These are phyloP conservation scores for Beauveria medogensis DNA, from an alignment of 2,329 filamentous ascomycete genomes.

Conservation along the genomic window DNA sequence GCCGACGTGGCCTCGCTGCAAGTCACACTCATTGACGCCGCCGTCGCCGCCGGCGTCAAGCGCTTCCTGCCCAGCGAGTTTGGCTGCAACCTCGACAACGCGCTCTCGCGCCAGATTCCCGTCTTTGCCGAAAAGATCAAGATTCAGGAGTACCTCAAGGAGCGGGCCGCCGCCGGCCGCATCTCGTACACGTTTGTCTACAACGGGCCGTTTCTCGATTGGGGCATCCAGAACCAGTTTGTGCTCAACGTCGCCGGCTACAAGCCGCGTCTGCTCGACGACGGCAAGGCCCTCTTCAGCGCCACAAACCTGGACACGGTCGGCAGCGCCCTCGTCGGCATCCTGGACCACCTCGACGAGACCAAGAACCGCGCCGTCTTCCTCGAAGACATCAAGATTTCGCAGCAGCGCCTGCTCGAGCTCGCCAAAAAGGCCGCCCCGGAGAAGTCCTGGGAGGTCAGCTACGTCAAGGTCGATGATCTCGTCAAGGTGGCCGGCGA, in stretches of 20 bases:
- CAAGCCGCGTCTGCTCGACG: constrained; percentile 28
- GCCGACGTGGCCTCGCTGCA: constrained; percentile 33
- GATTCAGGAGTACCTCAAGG: constrained; percentile 8
- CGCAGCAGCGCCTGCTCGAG: constrained; percentile 41
- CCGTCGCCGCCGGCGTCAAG: constrained; percentile 42
- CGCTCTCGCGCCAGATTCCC: constrained; percentile 9
- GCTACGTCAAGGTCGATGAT: constrained; percentile 24
- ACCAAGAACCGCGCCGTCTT: constrained; percentile 46
- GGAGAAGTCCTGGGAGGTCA: constrained; percentile 20
- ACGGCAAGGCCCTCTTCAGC: constrained; percentile 37
- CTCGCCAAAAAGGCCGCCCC: constrained; percentile 10
- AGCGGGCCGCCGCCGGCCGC: constrained; percentile 1
- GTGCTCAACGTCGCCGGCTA: constrained; percentile 27
- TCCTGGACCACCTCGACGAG: constrained; percentile 35
- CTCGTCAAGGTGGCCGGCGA: constrained; percentile 20
- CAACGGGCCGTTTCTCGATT: constrained; percentile 25
- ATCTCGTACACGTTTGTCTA: constrained; percentile 20
- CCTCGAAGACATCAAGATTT: constrained; percentile 39
- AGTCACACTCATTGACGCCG: constrained; percentile 40
- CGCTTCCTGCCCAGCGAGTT: constrained; percentile 47
- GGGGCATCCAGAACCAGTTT: constrained; percentile 12
- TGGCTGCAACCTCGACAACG: constrained; percentile 20
- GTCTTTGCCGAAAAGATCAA: constrained; percentile 14
- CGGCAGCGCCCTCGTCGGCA: constrained; percentile 36
- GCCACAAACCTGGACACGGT: constrained; percentile 37